A percentile compares a stretch with the other conserved stretches of the same genome.
phyloP scores from a whole-genome alignment of 1,284 basidiomycete genomes.

The Paramarasmius palmivorus region DNA sequence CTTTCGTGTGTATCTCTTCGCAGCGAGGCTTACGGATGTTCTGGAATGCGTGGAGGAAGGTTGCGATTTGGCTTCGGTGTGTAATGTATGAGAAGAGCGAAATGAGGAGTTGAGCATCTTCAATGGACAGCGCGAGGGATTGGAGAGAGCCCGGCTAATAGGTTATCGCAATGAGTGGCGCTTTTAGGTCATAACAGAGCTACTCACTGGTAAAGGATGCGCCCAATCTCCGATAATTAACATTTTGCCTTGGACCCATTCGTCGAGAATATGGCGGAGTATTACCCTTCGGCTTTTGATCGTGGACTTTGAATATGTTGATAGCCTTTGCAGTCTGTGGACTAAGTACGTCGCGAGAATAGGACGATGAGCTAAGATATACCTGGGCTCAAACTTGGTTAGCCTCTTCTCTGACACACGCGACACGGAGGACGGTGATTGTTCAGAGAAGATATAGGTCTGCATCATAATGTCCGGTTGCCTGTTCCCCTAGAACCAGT shows the following conservation, averaged over 20 bases:
- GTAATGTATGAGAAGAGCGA: slow-evolving; percentile 49
- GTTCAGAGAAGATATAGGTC: too few species aligned
- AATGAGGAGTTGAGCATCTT: slow-evolving; percentile 50
- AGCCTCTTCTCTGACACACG: too few species aligned
- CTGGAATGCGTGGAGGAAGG: slow-evolving; percentile 43
- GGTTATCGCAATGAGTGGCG: background rate
- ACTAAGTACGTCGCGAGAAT: too few species aligned
- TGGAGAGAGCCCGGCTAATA: slow-evolving; percentile 56
- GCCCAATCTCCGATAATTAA: slow-evolving; percentile 53
- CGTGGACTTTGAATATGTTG: background rate
- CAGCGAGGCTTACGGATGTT: slow-evolving; percentile 41
- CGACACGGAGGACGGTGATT: too few species aligned
- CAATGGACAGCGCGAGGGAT: slow-evolving; percentile 42
- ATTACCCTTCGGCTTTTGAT: too few species aligned
- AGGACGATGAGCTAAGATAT: too few species aligned
- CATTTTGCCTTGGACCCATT: slow-evolving; percentile 54
- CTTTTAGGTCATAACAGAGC: background rate
- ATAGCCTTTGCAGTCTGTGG: too few species aligned
- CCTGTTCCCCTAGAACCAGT: slow-evolving; percentile 45
- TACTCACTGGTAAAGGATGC: slow-evolving; percentile 51
- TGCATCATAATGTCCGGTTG: background rate
- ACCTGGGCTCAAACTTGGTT: too few species aligned
- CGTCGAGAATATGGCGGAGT: slow-evolving; percentile 34
- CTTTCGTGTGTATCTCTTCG: slow-evolving; percentile 24
- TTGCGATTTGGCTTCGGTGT: slow-evolving; percentile 39